Evolutionary conservation across 345 rosid genomes (phyloP).

Genomic region (Sonneratia caseolaris): DNA sequence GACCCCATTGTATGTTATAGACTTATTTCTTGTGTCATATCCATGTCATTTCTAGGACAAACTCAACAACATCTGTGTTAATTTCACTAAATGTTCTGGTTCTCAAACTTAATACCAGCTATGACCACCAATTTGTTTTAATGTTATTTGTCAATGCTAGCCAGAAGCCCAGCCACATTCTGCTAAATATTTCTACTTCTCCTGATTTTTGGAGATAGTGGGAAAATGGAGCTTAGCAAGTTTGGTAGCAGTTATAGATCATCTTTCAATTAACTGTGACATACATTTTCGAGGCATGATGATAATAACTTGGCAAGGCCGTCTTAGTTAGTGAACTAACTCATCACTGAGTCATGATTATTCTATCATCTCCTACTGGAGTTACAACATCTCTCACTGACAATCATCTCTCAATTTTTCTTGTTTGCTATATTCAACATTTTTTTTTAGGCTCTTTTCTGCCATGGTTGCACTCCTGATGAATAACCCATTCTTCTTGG

Average conservation of each 20-base stretch:
- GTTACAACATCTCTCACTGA: neutral
- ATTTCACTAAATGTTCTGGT: too few species aligned
- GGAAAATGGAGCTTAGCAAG: too few species aligned
- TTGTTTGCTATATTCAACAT: neutral
- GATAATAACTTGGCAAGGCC: neutral
- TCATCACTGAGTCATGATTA: neutral
- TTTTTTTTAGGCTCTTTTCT: neutral
- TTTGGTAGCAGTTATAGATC: neutral
- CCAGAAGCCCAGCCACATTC: too few species aligned
- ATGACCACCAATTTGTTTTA: too few species aligned
- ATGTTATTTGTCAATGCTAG: too few species aligned
- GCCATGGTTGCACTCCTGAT: neutral
- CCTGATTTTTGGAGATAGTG: too few species aligned
- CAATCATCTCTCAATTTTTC: neutral
- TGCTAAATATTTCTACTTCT: too few species aligned
- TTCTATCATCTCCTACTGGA: neutral
- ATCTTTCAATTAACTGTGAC: neutral
- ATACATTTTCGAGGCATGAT: neutral
- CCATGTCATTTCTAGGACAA: neutral
- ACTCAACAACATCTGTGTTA: too few species aligned
- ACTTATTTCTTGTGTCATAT: neutral
- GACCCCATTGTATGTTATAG: slow-evolving; percentile 38
- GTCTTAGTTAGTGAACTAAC: neutral
- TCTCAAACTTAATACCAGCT: too few species aligned
- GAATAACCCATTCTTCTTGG: neutral